Evolutionary conservation across 345 rosid species (phyloP).

Genomic region (Excoecaria cochinchinensis): DNA sequence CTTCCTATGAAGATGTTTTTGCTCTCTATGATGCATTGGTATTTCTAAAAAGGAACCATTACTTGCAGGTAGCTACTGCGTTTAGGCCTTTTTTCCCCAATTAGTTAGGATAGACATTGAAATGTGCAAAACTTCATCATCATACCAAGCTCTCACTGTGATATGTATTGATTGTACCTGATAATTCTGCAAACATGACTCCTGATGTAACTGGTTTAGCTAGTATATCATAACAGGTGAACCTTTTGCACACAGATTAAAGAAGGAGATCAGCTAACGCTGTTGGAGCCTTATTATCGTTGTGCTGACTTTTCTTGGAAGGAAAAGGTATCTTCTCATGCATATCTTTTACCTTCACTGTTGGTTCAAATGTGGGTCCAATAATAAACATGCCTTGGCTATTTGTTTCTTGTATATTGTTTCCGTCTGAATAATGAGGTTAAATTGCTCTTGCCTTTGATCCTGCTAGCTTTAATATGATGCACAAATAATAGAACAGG

Average conservation of each 20-base stretch:
- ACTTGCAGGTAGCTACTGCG: background rate
- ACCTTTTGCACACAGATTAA: conserved; percentile 45
- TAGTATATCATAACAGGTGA: conserved; percentile 1
- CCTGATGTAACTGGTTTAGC: conserved; percentile 1
- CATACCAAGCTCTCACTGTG: background rate
- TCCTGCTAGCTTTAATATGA: background rate
- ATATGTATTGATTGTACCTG: background rate
- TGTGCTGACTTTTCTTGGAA: conserved; percentile 53
- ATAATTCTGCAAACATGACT: background rate
- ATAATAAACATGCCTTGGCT: background rate
- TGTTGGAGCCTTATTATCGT: conserved; percentile 50
- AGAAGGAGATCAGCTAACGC: conserved; percentile 58
- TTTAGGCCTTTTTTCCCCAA: background rate
- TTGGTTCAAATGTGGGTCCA: background rate
- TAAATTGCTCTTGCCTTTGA: background rate
- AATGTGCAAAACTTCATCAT: background rate
- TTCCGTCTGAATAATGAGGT: background rate
- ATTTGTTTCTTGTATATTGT: background rate
- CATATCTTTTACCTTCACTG: background rate
- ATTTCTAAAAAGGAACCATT: background rate
- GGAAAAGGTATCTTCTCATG: conserved; percentile 47
- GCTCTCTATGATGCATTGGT: background rate
- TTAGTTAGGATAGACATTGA: background rate
- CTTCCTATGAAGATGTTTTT: background rate
- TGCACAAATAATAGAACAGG: background rate